A percentile compares a stretch with the other conserved stretches of the same genome.
phyloP scores from a whole-genome alignment of 176 grass and related monocot genomes.

The Triticum dicoccoides region DNA sequence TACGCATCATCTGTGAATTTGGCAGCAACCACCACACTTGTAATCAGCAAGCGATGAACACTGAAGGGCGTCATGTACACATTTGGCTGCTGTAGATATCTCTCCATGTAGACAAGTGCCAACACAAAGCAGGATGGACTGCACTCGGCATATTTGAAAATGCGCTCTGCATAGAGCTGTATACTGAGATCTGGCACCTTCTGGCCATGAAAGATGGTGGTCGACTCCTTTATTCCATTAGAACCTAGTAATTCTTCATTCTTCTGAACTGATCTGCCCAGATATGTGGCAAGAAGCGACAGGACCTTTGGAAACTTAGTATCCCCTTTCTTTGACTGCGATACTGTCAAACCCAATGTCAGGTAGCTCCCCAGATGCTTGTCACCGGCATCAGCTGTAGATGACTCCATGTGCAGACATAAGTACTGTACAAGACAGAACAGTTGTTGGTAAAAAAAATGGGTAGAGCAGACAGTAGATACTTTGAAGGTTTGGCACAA shows the following conservation, averaged over 20 bases:
- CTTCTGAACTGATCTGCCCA: slow-evolving; percentile 53
- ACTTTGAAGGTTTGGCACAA: too few relatives aligned
- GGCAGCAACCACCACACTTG: slow-evolving; percentile 77
- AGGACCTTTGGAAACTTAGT: slow-evolving; percentile 65
- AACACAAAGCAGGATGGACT: slow-evolving; percentile 94
- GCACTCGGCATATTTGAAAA: slow-evolving; percentile 90
- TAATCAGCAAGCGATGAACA: slow-evolving; percentile 81
- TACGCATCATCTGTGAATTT: slow-evolving; percentile 96
- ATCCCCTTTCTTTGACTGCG: slow-evolving; percentile 40
- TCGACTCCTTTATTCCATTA: slow-evolving; percentile 41
- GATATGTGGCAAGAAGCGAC: slow-evolving; percentile 61
- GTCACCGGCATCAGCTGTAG: slow-evolving; percentile 28
- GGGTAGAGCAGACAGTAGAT: too few relatives aligned
- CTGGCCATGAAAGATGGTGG: slow-evolving; percentile 70
- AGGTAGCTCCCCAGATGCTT: slow-evolving; percentile 54
- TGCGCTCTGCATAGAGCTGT: slow-evolving; percentile 74
- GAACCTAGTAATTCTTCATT: slow-evolving; percentile 60
- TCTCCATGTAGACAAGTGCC: slow-evolving; percentile 83
- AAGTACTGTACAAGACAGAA: slow-evolving; percentile 10
- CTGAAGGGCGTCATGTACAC: slow-evolving; percentile 62
- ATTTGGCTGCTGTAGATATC: slow-evolving; percentile 77
- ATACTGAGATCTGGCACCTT: slow-evolving; percentile 76
- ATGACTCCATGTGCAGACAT: slow-evolving; percentile 33
- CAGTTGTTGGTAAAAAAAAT: too few relatives aligned
- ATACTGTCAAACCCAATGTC: slow-evolving; percentile 61